These are phyloP conservation scores for Penicillium crustosum DNA, from an alignment of 2,329 filamentous ascomycete species.

Conservation along the genomic window DNA sequence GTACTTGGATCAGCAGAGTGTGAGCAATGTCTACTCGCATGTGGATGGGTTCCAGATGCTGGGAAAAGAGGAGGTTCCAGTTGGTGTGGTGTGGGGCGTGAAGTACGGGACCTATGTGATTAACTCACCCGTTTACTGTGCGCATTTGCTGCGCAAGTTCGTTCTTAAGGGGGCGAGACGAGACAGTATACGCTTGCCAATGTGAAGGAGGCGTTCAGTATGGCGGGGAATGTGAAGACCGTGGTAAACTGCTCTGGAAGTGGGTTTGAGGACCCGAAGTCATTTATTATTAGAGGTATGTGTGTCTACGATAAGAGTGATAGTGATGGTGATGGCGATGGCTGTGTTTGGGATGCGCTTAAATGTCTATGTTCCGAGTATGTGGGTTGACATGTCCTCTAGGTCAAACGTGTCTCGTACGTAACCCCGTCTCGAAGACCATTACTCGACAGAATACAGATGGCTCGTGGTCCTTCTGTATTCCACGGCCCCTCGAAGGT, in stretches of 20 bases:
- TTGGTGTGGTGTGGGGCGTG: constrained; percentile 42
- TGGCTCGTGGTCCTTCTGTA: constrained; percentile 62
- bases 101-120: constrained; percentile 44
- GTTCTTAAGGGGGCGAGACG: constrained; percentile 37
- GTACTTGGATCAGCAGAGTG: constrained; percentile 32
- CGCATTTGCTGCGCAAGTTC: constrained; percentile 43
- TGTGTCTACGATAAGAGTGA: neutral
- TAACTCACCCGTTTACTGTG: constrained; percentile 47
- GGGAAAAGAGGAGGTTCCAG: constrained; percentile 30
- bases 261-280: constrained; percentile 45
- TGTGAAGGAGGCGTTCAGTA: constrained; percentile 40
- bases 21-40: constrained; percentile 32
- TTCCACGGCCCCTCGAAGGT: constrained; percentile 61
- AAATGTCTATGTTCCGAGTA: neutral
- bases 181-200: constrained; percentile 30
- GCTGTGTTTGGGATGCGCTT: neutral
- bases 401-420: constrained; percentile 51
- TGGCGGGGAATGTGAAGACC: constrained; percentile 35
- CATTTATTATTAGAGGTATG: constrained; percentile 46
- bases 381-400: neutral
- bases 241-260: constrained; percentile 49
- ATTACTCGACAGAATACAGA: constrained; percentile 64
- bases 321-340: neutral
- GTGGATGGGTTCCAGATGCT: constrained; percentile 40
- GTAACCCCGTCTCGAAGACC: constrained; percentile 44